A percentile compares a stretch with the other conserved stretches of the same genome.
These are phyloP conservation scores for Coleophoma crateriformis DNA, from an alignment of 2,329 filamentous ascomycete species.

Conservation along the genomic window DNA sequence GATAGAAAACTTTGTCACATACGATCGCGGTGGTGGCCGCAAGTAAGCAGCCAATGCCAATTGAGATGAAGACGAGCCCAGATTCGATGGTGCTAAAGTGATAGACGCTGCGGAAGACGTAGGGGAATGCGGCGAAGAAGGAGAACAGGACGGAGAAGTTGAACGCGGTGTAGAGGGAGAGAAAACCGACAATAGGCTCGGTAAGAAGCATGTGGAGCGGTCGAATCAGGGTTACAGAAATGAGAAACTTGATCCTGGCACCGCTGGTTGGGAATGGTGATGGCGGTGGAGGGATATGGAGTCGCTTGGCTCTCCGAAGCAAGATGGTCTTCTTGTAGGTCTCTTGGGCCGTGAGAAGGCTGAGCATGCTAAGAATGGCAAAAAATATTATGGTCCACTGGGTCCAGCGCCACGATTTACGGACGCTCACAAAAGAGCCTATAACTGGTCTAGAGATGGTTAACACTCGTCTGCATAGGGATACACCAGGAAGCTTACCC, in stretches of 20 bases:
- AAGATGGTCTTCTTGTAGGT: slow-evolving; percentile 28
- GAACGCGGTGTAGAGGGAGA: slow-evolving; percentile 29
- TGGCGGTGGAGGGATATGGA: slow-evolving; percentile 30
- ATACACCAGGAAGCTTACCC: slow-evolving; percentile 31
- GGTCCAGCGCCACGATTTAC: slow-evolving; percentile 48
- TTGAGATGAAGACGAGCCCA: slow-evolving; percentile 31
- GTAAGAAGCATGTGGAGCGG: slow-evolving; percentile 32
- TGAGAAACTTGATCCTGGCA: slow-evolving; percentile 35
- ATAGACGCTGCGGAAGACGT: slow-evolving; percentile 31
- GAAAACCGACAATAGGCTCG: slow-evolving; percentile 28
- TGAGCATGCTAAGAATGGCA: slow-evolving; percentile 37
- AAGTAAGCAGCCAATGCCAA: slow-evolving; percentile 35
- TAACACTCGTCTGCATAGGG: slow-evolving; percentile 1
- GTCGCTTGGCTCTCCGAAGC: slow-evolving; percentile 19
- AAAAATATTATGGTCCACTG: slow-evolving; percentile 46
- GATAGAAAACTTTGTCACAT: slow-evolving; percentile 38
- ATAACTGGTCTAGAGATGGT: slow-evolving; percentile 15
- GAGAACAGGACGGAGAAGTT: slow-evolving; percentile 32
- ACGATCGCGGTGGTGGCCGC: slow-evolving; percentile 34
- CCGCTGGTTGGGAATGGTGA: slow-evolving; percentile 36
- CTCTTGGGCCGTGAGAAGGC: slow-evolving; percentile 34
- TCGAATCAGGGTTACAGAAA: slow-evolving; percentile 27
- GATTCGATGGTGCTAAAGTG: slow-evolving; percentile 27
- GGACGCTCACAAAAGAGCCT: slow-evolving; percentile 38
- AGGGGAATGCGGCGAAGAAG: slow-evolving; percentile 33